Base-by-base conservation (phyloP, 1,139 yeast species). In the Kodamaea derodonti region DNA sequence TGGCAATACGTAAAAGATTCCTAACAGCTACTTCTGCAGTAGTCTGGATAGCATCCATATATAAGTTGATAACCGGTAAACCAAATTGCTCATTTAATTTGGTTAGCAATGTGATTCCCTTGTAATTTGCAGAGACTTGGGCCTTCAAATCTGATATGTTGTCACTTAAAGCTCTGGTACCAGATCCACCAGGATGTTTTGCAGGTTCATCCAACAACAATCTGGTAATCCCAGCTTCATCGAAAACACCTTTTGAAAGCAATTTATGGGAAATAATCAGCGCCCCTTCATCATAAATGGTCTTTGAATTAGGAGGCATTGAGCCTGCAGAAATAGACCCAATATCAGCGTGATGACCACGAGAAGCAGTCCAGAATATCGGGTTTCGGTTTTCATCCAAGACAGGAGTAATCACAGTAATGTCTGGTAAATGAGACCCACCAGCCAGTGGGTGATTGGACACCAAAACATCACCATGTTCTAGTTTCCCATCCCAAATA, bases 361-460 rank as follows among this genome's bases (percentile, higher is more conserved):
- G 51, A 1, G 71, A 64, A 15, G 73, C 74, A 1, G 71, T 65
- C 72, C 72, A 68, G 41, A 65, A 66, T 11, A 65, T 48, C 2
- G 70, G 68, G 14, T 56, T 45, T 18, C 58, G 58, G 20, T 54
- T 43, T 3, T 48, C 35, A 41, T 60, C 58, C 37, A 46, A 53
- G 1, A 76, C 76, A 2, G 83, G 83, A 8, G 88, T 80, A 11
- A 84, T 81, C 4, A 87, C 87, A 0, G 94, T 85, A 32, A 84
- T 80, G 62, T 85, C 95, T 0, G 95, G 94, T 39, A 84, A 65
- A 60, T 84, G 95, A 0, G 90, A 80, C 1, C 94, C 94, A 17
- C 94, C 94, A 39, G 80, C 80, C 15, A 72, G 78, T 2, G 95
- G 95, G 51, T 84, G 94, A 50, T 84, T 84, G 1, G 88, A 76